These are phyloP conservation scores for Gracilaria gracilis DNA, from an alignment of 23 red algal species.

Conservation along the genomic window DNA sequence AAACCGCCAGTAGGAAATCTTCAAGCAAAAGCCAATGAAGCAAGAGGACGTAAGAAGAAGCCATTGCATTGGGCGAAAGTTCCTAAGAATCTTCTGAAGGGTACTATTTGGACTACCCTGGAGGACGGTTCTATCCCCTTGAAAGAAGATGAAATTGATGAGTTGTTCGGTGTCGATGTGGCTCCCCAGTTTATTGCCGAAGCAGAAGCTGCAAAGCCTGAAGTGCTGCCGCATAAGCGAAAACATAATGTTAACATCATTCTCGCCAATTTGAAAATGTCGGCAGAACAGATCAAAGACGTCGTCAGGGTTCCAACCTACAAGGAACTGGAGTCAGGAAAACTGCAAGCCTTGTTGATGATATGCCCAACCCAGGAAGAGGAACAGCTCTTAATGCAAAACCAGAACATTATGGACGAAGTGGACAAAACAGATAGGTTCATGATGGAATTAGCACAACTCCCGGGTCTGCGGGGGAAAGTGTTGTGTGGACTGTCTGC, in stretches of 20 bases:
- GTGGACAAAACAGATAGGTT: conserved; percentile 91
- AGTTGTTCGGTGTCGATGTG: conserved; percentile 91
- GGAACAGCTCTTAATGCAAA: conserved; percentile 74
- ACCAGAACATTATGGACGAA: conserved; percentile 72
- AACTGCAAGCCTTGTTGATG: conserved; percentile 83
- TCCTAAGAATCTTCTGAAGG: conserved; percentile 83
- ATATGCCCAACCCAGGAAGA: conserved; percentile 88
- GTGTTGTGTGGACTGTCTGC: conserved; percentile 82
- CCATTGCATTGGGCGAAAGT: conserved; percentile 95
- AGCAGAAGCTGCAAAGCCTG: conserved; percentile 79
- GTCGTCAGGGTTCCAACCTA: conserved; percentile 80
- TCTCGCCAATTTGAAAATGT: conserved; percentile 91
- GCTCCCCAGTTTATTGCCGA: conserved; percentile 52
- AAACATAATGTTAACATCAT: conserved; percentile 97
- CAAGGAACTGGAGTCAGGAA: conserved; percentile 75
- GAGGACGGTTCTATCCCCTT: conserved; percentile 72
- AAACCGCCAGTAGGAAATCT: conserved; percentile 66
- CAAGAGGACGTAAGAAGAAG: conserved; percentile 87
- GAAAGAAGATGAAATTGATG: conserved; percentile 88
- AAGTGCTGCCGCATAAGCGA: conserved; percentile 92
- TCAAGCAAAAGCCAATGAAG: conserved; percentile 85
- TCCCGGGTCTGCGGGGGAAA: conserved; percentile 84
- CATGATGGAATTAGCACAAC: conserved; percentile 91
- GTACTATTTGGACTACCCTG: conserved; percentile 80
- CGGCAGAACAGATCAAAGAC: conserved; percentile 86